Evolutionary conservation across 1,284 basidiomycete genomes (phyloP), one percentile per base, ranked within the genome.

Genomic region (Dichomitus squalens): DNA sequence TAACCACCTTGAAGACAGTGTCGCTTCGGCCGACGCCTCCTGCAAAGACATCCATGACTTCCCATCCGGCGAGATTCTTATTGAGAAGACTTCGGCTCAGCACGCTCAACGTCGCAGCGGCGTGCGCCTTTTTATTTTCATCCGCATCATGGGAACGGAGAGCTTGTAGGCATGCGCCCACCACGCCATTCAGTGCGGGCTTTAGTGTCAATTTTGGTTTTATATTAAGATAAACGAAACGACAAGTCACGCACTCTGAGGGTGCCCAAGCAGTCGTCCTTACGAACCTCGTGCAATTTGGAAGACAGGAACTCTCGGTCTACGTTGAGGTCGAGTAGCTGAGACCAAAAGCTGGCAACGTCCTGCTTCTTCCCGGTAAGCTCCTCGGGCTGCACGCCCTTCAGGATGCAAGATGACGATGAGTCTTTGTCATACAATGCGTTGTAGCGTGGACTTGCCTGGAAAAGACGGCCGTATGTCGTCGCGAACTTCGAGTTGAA

Each of bases 21-120:
- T 88, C 86, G 53, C 84, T 86, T 50, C 79, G 73, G 9, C 70
- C 73, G 5, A 86, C 82, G 25, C 80, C 81, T 7, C 84, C 83
- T 2, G 84, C 84, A 50, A 88, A 78, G 25, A 86, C 68, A 36
- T 87, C 82, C 86, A 88, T 88, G 8, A 84, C 77, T 66, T 88
- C 86, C 84, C 83, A 87, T 21, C 87, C 87, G 3, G 81, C 77
- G 0, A 83, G 65, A 51, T 81, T 79, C 69, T 87, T 86, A 44
- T 73, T 73, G 40, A 87, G 72, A 16, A 85, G 65, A 52, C 73
- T 74, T 18, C 79, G 76, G 27, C 79, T 67, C 4, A 83, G 29
- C 16, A 83, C 69, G 0, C 75, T 70, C 27, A 87, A 68, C 0
- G 82, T 84, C 60, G 81, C 75, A 7, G 86, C 66, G 1, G 82